Base-by-base conservation (phyloP, 1,284 basidiomycete species). In the Ganoderma resinaceum region DNA sequence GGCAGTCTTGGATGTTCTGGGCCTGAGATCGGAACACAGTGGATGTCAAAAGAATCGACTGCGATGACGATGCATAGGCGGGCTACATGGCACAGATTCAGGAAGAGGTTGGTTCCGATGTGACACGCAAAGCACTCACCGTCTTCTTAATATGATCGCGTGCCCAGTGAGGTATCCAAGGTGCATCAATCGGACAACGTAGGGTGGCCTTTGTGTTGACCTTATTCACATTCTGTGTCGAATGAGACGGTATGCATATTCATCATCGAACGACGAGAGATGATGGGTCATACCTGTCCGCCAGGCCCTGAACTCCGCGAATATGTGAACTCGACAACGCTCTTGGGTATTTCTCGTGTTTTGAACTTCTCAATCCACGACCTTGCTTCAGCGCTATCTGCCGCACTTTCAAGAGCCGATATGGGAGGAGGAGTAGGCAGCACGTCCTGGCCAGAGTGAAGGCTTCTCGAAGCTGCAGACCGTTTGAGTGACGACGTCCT, bases 301-400 rank as follows among this genome's bases (percentile, higher is more conserved):
- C 92, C 92, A 11, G 92, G 92, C 31, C 92, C 92, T 7, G 92
- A 93, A 72, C 92, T 94, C 62, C 91, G 82, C 2, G 91, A 87
- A 76, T 91, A 94, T 0, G 86, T 82, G 35, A 92, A 71, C 42
- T 91, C 85, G 0, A 92, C 90, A 18, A 82, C 63, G 26, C 77
- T 77, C 72, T 80, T 85, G 0, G 88, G 86, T 26, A 91, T 83
- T 0, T 73, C 67, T 14, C 74, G 70, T 8, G 68, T 65, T 63
- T 81, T 82, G 76, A 92, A 91, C 31, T 75, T 66, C 0, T 78
- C 72, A 33, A 89, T 73, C 91, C 90, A 92, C 38, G 77, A 73
- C 16, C 83, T 81, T 7, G 89, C 90, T 63, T 82, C 76, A 2
- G 74, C 74, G 46, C 78, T 82, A 37, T 89, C 84, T 43, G 80